A percentile compares a stretch with the other conserved stretches of the same genome.
phyloP scores from a whole-genome alignment of 176 grass and related monocot genomes.

The Triticum turgidum region DNA sequence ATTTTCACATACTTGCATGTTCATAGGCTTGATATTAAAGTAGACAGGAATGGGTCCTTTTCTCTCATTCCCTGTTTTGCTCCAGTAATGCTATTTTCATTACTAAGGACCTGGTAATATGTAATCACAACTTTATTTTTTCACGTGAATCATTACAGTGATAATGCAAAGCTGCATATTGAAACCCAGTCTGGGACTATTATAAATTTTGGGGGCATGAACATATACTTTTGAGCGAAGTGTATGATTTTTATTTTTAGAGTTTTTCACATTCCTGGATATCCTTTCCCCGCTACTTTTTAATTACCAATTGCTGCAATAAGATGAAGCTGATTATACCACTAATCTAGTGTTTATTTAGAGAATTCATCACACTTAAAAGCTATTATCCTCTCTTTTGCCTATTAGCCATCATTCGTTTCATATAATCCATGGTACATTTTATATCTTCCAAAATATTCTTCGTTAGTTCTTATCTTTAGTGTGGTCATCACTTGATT shows the following conservation, averaged over 20 bases:
- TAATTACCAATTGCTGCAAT: not conserved
- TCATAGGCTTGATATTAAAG: constrained; percentile 1
- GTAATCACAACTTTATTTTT: constrained; percentile 4
- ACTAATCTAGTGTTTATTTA: not conserved
- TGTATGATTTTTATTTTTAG: not conserved
- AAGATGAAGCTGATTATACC: not conserved
- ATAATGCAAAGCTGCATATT: not conserved
- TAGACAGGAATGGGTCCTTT: not conserved
- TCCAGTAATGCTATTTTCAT: not conserved
- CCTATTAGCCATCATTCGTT: not conserved
- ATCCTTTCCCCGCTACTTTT: not conserved
- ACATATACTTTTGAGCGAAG: not conserved
- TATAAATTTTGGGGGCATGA: not conserved
- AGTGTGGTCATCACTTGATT: not conserved
- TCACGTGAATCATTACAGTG: not conserved
- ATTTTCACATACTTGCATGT: not conserved
- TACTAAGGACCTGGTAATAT: not conserved
- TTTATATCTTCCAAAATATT: not conserved
- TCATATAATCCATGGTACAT: not conserved
- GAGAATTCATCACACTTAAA: not conserved
- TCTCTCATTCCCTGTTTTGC: not conserved
- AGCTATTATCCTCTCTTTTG: not conserved
- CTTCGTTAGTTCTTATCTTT: constrained; percentile 4
- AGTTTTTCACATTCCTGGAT: not conserved
- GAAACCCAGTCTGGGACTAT: not conserved